These are phyloP conservation scores for Boletus pseudopeckii DNA, from an alignment of 768 basidiomycete genomes.

Conservation along the genomic window DNA sequence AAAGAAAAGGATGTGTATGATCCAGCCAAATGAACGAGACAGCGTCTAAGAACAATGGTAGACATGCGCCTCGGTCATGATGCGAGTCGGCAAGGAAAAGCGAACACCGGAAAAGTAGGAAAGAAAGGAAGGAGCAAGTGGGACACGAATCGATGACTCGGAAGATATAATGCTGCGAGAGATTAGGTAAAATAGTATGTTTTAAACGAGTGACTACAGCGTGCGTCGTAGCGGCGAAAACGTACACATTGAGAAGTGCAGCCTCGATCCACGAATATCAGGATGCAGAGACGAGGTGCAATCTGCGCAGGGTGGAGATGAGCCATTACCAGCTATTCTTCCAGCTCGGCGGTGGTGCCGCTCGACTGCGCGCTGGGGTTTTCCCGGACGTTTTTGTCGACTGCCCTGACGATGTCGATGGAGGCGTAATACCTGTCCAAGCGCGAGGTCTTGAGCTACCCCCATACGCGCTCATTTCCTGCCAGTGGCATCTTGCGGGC, in stretches of 20 bases:
- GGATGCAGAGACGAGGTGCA: neutral
- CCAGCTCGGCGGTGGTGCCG: too few species aligned
- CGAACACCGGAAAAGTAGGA: too few species aligned
- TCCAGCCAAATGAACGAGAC: neutral
- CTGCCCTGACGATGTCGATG: slow-evolving; percentile 18
- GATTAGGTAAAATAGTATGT: slow-evolving; percentile 3
- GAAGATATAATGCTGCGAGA: slow-evolving; percentile 3
- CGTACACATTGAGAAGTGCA: neutral
- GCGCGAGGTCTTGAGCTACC: neutral
- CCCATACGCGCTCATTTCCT: too few species aligned
- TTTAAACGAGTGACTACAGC: slow-evolving; percentile 6
- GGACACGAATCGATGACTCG: neutral
- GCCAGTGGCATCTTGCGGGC: too few species aligned
- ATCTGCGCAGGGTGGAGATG: too few species aligned
- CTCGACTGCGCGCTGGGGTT: too few species aligned
- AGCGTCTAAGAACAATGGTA: slow-evolving; percentile 10
- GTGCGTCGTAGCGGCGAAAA: neutral
- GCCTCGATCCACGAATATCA: neutral
- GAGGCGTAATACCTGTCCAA: slow-evolving; percentile 25
- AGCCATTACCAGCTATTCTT: too few species aligned
- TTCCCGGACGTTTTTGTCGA: too few species aligned
- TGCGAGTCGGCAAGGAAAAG: neutral
- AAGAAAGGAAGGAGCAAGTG: neutral
- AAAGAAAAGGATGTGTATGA: neutral
- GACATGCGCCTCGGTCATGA: neutral